phyloP scores from a whole-genome alignment of 148 eudicot species.

The Spergularia marina region DNA sequence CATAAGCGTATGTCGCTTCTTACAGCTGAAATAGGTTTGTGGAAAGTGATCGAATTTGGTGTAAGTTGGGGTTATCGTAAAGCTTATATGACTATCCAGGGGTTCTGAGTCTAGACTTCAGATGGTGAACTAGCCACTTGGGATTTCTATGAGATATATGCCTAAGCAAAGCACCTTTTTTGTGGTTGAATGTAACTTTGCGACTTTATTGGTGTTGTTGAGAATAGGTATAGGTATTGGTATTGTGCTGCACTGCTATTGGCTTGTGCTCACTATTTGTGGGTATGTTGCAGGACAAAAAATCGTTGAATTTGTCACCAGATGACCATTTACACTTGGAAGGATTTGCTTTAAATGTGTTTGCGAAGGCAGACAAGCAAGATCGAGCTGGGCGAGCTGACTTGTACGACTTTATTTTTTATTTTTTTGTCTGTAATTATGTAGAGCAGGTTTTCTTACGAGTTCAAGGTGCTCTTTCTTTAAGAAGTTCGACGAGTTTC shows the following conservation, averaged over 20 bases:
- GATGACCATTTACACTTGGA: constrained; percentile 81
- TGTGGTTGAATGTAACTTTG: background rate
- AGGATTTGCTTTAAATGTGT: constrained; percentile 82
- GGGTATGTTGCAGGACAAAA: constrained; percentile 62
- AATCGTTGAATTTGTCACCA: constrained; percentile 61
- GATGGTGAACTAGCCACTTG: background rate
- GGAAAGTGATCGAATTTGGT: too few relatives aligned
- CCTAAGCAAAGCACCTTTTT: background rate
- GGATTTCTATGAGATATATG: background rate
- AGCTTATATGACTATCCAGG: background rate
- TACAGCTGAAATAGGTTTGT: too few relatives aligned
- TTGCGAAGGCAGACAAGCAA: constrained; percentile 93
- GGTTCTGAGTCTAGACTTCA: background rate
- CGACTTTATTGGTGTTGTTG: background rate
- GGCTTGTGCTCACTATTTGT: constrained; percentile 2
- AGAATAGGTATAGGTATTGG: background rate
- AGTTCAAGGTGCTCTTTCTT: background rate
- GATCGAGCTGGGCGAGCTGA: constrained; percentile 95
- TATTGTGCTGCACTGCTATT: background rate
- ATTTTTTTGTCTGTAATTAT: background rate
- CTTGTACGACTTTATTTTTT: constrained; percentile 45
- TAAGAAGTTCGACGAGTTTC: background rate
- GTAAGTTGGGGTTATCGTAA: too few relatives aligned
- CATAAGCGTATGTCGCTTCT: too few relatives aligned
- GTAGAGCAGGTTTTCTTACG: background rate